Percentiles rank a stretch among this genome's conserved stretches.
phyloP scores from a whole-genome alignment of 805 yeast genomes.

The Candida peoriensis region DNA sequence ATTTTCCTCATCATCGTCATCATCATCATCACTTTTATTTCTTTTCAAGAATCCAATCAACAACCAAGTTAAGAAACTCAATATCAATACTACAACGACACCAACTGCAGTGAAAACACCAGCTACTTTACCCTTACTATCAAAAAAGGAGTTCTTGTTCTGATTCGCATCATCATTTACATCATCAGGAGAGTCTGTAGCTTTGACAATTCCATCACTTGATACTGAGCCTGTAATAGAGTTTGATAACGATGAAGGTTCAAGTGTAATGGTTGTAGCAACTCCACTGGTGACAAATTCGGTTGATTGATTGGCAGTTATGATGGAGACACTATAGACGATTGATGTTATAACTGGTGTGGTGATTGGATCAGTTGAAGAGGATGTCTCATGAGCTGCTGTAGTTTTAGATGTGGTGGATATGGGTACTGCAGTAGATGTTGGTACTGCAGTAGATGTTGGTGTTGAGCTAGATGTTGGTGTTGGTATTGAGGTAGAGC shows the following conservation, averaged over 20 bases:
- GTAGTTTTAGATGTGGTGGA: constrained; percentile 8
- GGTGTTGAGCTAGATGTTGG: constrained; percentile 4
- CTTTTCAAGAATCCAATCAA: constrained; percentile 14
- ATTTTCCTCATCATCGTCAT: constrained; percentile 9
- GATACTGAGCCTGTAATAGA: constrained; percentile 14
- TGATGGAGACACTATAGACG: constrained; percentile 5
- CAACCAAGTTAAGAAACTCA: constrained; percentile 39
- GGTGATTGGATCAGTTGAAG: constrained; percentile 5
- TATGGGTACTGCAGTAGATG: constrained; percentile 5
- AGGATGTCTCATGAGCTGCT: constrained; percentile 3
- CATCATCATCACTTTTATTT: constrained; percentile 1
- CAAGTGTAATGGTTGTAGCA: constrained; percentile 8
- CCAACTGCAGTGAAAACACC: constrained; percentile 85
- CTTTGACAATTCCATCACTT: not conserved
- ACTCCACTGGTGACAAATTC: constrained; percentile 8
- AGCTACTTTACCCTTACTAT: constrained; percentile 71
- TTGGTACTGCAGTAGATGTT: constrained; percentile 7
- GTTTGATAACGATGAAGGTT: constrained; percentile 15
- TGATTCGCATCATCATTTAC: not conserved
- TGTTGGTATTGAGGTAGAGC: constrained; percentile 1
- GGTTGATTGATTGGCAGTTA: constrained; percentile 7
- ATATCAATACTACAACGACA: constrained; percentile 43
- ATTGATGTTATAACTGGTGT: constrained; percentile 9
- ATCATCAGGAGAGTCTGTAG: not conserved
- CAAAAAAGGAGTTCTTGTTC: constrained; percentile 45